Percentiles rank a stretch among this genome's conserved stretches.
Evolutionary conservation across 139 green algal genomes (phyloP).

Genomic region (Trebouxia sp.): DNA sequence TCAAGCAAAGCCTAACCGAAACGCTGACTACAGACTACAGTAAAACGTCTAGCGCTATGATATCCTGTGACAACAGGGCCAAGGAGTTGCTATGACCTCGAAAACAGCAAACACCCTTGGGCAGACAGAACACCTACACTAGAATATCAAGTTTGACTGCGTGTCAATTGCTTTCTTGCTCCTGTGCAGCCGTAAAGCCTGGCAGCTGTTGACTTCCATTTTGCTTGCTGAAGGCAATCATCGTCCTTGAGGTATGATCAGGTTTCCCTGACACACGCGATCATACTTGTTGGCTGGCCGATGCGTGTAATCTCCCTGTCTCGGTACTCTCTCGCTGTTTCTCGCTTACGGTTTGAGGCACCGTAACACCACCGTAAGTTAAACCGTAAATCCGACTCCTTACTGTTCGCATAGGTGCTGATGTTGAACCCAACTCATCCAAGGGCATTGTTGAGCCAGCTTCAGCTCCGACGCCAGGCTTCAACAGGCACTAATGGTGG

Average conservation of each 20-base stretch:
- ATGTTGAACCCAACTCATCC: not conserved
- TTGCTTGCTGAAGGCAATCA: not conserved
- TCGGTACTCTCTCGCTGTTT: not conserved
- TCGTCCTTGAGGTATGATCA: too few species aligned
- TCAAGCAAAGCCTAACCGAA: not conserved
- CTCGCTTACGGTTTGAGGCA: not conserved
- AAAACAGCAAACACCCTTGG: not conserved
- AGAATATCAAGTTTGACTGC: not conserved
- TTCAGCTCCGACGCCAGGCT: not conserved
- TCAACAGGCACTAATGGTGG: constrained; percentile 13
- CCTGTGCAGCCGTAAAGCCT: not conserved
- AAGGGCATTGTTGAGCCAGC: constrained; percentile 3
- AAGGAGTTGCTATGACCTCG: not conserved
- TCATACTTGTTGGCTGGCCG: too few species aligned
- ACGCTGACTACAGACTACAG: not conserved
- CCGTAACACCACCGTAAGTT: not conserved
- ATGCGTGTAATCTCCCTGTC: not conserved
- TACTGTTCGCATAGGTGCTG: not conserved
- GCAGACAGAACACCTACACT: not conserved
- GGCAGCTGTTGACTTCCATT: not conserved
- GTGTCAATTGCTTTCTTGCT: not conserved
- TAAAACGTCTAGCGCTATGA: not conserved
- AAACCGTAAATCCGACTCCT: not conserved
- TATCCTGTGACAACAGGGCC: not conserved
- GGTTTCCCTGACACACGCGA: too few species aligned